Conservation (phyloP, 2,329 filamentous ascomycete species). For the Hypoxylon sp. region DNA sequence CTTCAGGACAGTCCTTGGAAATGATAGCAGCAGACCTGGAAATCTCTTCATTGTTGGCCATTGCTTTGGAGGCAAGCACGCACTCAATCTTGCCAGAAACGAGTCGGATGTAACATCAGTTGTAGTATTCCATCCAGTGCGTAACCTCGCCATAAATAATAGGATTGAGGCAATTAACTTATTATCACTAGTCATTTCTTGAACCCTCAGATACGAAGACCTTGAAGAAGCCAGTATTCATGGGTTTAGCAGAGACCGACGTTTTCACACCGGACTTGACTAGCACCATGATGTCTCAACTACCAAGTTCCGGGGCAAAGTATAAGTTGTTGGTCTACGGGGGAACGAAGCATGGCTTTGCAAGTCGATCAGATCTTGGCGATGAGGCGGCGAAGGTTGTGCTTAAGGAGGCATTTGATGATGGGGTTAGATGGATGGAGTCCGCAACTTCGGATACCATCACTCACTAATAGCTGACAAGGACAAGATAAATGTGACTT, state of each 20-base stretch:
- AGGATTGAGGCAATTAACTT: too few relatives aligned
- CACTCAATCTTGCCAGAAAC: constrained; percentile 13
- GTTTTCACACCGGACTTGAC: constrained; percentile 15
- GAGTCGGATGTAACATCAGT: constrained; percentile 9
- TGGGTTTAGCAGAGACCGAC: constrained; percentile 22
- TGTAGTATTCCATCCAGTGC: constrained; percentile 19
- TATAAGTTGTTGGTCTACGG: constrained; percentile 21
- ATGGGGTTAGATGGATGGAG: constrained; percentile 16
- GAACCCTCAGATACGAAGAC: constrained; percentile 5
- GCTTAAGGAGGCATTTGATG: constrained; percentile 15
- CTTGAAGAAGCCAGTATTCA: constrained; percentile 10
- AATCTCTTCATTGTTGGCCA: constrained; percentile 12
- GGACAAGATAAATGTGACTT: too few relatives aligned
- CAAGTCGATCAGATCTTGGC: constrained; percentile 17
- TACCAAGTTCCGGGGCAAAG: constrained; percentile 5
- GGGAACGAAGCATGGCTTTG: constrained; percentile 18
- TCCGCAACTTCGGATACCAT: background rate
- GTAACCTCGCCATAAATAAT: background rate
- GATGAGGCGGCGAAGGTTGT: constrained; percentile 15
- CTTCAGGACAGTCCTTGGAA: background rate
- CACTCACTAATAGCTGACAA: background rate
- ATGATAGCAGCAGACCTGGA: background rate
- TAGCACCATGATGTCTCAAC: constrained; percentile 4
- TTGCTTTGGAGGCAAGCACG: constrained; percentile 22
- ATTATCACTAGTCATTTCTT: constrained; percentile 24